Evolutionary conservation across 345 rosid species (phyloP).

Genomic region (Adansonia digitata): DNA sequence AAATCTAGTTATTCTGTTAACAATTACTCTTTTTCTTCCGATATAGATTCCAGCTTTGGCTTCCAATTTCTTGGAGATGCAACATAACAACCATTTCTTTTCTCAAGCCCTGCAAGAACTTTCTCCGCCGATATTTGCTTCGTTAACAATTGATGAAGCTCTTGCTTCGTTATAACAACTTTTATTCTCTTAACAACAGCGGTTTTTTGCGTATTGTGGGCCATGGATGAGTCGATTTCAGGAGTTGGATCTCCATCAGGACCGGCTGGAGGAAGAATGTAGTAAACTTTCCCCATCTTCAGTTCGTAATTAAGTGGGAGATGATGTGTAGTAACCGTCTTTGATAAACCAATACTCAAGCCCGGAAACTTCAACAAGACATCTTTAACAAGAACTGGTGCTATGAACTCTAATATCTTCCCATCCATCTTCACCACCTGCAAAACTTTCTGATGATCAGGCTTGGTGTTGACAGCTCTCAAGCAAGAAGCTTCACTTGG

Average conservation of each 20-base stretch:
- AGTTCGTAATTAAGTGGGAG: constrained; percentile 24
- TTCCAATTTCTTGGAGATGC: constrained; percentile 32
- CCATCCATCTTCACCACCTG: constrained; percentile 34
- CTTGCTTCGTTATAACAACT: constrained; percentile 35
- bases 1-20: constrained; percentile 12
- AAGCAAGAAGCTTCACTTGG: constrained; percentile 10
- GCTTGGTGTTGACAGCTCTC: neutral
- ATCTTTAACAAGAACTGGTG: constrained; percentile 27
- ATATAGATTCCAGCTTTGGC: constrained; percentile 42
- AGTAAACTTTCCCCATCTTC: constrained; percentile 26
- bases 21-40: constrained; percentile 26
- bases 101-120: neutral
- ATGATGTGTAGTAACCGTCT: neutral
- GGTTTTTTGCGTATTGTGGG: neutral
- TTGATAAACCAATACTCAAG: constrained; percentile 21
- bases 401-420: constrained; percentile 17
- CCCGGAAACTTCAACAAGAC: constrained; percentile 13
- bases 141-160: constrained; percentile 23
- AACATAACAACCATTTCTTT: neutral
- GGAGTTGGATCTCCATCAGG: neutral
- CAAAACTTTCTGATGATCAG: constrained; percentile 8
- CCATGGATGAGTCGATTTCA: neutral
- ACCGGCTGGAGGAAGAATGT: constrained; percentile 17
- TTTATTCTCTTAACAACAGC: constrained; percentile 27
- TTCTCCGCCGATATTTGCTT: constrained; percentile 23